Evolutionary conservation across 345 rosid species (phyloP).

Genomic region (Leavenworthia alabamica): DNA sequence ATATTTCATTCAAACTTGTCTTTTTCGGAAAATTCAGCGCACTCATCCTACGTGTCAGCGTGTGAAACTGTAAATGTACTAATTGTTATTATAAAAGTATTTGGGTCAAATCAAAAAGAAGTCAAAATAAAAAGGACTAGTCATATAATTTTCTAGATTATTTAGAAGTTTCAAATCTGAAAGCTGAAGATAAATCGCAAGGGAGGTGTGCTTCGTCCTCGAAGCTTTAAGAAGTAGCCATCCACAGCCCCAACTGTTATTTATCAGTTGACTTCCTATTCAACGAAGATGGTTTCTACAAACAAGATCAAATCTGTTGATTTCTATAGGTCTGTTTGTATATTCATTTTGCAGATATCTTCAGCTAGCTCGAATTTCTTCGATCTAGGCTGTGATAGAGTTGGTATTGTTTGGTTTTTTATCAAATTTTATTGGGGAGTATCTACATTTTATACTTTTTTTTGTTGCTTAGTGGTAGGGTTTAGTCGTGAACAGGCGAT

Average conservation of each 20-base stretch:
- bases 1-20: background rate
- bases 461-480: conserved; percentile 2
- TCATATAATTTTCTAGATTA: background rate
- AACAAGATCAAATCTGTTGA: conserved; percentile 67
- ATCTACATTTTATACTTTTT: background rate
- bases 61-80: background rate
- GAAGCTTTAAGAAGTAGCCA: conserved; percentile 12
- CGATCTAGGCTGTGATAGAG: conserved; percentile 10
- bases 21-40: background rate
- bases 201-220: conserved; percentile 12
- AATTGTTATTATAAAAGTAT: background rate
- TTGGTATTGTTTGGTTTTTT: background rate
- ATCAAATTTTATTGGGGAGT: background rate
- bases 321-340: conserved; percentile 48
- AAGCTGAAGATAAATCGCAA: conserved; percentile 13
- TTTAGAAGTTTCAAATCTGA: conserved; percentile 23
- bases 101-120: background rate
- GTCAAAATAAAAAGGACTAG: background rate
- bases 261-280: conserved; percentile 6
- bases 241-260: conserved; percentile 11
- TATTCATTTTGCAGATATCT: background rate
- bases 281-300: conserved; percentile 48
- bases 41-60: background rate
- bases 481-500: conserved; percentile 5
- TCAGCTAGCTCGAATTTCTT: background rate